A percentile compares a stretch with the other conserved stretches of the same genome.
These are phyloP conservation scores for Leucocoprinus leucothites DNA, from an alignment of 768 basidiomycete species.

Conservation along the genomic window DNA sequence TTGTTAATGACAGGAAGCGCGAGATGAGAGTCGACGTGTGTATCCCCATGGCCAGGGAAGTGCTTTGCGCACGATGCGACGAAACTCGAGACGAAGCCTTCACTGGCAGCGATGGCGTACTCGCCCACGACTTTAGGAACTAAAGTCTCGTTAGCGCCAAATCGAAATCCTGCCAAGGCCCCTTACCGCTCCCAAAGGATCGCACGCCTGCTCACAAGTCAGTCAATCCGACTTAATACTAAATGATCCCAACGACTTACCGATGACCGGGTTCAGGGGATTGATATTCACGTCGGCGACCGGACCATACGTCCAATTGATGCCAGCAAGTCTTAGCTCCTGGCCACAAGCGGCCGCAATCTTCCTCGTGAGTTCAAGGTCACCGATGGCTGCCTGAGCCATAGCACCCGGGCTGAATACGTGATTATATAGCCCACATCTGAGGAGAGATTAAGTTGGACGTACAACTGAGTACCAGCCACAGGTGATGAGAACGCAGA, in stretches of 20 bases:
- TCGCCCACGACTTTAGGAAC: slow-evolving; percentile 51
- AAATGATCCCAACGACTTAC: slow-evolving; percentile 28
- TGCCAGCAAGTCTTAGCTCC: slow-evolving; percentile 58
- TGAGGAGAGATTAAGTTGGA: slow-evolving; percentile 9
- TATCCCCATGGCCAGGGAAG: slow-evolving; percentile 76
- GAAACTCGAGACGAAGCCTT: slow-evolving; percentile 43
- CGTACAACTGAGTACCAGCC: slow-evolving; percentile 69
- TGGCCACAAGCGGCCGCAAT: slow-evolving; percentile 45
- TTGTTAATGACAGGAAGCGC: slow-evolving; percentile 62
- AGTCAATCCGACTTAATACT: background rate
- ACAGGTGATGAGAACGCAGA: slow-evolving; percentile 58
- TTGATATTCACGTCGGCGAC: slow-evolving; percentile 76
- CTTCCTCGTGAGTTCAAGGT: slow-evolving; percentile 39
- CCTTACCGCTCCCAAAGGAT: slow-evolving; percentile 64
- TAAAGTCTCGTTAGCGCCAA: slow-evolving; percentile 20
- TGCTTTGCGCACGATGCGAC: slow-evolving; percentile 67
- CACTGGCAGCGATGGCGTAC: slow-evolving; percentile 44
- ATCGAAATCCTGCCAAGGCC: background rate
- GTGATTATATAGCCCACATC: background rate
- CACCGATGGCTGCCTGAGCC: slow-evolving; percentile 59
- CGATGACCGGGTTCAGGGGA: slow-evolving; percentile 67
- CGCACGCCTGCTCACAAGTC: slow-evolving; percentile 47
- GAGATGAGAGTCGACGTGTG: slow-evolving; percentile 67
- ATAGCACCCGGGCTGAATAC: slow-evolving; percentile 64
- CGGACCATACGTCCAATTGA: slow-evolving; percentile 72